These are phyloP conservation scores for Puccinia triticina DNA, from an alignment of 1,284 basidiomycete genomes.

Conservation along the genomic window DNA sequence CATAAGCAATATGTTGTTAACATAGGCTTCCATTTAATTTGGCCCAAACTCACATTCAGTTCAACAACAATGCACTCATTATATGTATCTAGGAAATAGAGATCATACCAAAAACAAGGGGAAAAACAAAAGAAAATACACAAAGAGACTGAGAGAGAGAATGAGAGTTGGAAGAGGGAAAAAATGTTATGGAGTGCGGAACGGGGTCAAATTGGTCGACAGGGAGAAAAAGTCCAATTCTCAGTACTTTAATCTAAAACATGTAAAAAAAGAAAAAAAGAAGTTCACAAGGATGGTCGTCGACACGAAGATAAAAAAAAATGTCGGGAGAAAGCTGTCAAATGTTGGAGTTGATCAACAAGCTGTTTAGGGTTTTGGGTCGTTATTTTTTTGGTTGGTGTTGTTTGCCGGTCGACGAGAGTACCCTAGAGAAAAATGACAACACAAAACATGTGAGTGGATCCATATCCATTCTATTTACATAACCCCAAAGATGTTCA, in stretches of 20 bases:
- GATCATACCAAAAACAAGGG: background rate
- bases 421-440: conserved; percentile 1
- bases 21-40: background rate
- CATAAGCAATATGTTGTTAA: background rate
- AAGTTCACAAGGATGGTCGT: background rate
- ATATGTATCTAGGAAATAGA: no score
- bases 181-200: background rate
- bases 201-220: background rate
- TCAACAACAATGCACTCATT: background rate
- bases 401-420: conserved; percentile 21
- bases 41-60: background rate
- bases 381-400: conserved; percentile 13
- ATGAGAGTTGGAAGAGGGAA: background rate
- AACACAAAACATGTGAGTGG: background rate
- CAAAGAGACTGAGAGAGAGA: background rate
- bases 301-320: background rate
- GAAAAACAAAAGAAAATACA: background rate
- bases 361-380: background rate
- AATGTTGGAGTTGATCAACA: background rate
- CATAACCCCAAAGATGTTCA: background rate
- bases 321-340: background rate
- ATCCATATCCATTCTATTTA: no score
- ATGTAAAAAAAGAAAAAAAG: background rate
- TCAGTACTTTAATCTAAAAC: background rate
- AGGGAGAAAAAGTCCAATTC: background rate